Evolutionary conservation across 257 asterid genomes (phyloP).

Genomic region (Solanum lycopersicoides): DNA sequence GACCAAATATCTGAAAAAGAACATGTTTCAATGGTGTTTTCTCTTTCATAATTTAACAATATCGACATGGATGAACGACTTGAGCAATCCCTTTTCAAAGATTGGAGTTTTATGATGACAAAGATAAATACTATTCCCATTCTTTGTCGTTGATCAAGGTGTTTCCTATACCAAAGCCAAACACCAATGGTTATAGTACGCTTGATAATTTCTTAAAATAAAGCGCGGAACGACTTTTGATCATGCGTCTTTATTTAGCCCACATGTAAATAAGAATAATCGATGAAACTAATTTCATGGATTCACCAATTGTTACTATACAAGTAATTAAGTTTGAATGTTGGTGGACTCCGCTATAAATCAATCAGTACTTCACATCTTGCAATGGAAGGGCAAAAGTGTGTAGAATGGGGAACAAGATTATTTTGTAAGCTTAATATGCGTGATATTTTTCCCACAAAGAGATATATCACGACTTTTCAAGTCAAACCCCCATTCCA

Average conservation of each 20-base stretch:
- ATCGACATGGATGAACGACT: neutral
- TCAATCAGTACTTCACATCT: neutral
- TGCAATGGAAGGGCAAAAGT: neutral
- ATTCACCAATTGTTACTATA: neutral
- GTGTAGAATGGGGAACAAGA: neutral
- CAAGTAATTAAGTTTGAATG: neutral
- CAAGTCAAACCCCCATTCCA: neutral
- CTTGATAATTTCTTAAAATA: neutral
- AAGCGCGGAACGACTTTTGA: neutral
- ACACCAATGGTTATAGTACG: too few relatives aligned
- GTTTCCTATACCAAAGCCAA: neutral
- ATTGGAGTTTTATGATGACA: neutral
- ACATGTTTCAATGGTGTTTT: neutral
- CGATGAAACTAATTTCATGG: neutral
- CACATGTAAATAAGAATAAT: neutral
- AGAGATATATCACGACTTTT: neutral
- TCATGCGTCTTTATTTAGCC: neutral
- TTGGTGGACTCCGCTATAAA: neutral
- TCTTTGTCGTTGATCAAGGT: neutral
- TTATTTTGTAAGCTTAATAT: neutral
- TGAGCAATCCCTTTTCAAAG: neutral
- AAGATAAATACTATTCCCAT: neutral
- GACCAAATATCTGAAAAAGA: neutral
- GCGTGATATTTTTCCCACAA: neutral
- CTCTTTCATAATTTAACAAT: neutral